A percentile compares a stretch with the other conserved stretches of the same genome.
Evolutionary conservation across 805 yeast genomes (phyloP).

Genomic region (Hyphopichia homilentoma): DNA sequence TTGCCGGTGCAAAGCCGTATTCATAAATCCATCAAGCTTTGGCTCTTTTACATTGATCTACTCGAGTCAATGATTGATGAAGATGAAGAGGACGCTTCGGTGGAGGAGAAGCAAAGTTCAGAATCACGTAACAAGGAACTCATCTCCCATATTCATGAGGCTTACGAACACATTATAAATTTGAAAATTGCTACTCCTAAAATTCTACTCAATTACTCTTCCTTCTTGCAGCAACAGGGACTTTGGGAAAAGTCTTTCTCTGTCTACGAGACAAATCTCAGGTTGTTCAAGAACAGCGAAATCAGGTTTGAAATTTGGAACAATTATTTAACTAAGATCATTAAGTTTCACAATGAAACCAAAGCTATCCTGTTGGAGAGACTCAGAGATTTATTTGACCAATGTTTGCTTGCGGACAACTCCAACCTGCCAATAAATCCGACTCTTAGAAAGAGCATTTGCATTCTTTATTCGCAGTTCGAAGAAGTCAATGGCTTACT

Average conservation of each 20-base stretch:
- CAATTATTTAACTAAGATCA: conserved; percentile 53
- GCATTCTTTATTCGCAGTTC: conserved; percentile 53
- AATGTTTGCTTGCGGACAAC: conserved; percentile 39
- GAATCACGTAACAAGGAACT: conserved; percentile 8
- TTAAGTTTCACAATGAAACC: conserved; percentile 15
- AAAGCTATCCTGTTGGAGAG: conserved; percentile 13
- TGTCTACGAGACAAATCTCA: conserved; percentile 68
- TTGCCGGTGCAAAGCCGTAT: conserved; percentile 55
- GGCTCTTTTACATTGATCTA: conserved; percentile 73
- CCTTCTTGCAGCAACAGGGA: conserved; percentile 47
- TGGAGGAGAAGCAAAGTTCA: no score
- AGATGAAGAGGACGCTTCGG: conserved; percentile 18
- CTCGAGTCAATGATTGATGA: conserved; percentile 53
- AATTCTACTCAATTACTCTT: conserved; percentile 63
- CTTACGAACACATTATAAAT: conserved; percentile 27
- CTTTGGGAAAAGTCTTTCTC: conserved; percentile 49
- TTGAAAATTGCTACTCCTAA: conserved; percentile 68
- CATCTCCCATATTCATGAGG: conserved; percentile 13
- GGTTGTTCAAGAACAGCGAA: conserved; percentile 55
- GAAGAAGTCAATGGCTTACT: conserved; percentile 56
- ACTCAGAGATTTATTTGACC: conserved; percentile 72
- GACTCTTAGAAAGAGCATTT: conserved; percentile 45
- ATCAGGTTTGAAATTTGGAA: conserved; percentile 65
- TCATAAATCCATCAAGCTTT: conserved; percentile 58
- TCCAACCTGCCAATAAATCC: conserved; percentile 38